Conservation (phyloP, 2,329 filamentous ascomycete species). For the Pseudocercospora pini-densiflorae region DNA sequence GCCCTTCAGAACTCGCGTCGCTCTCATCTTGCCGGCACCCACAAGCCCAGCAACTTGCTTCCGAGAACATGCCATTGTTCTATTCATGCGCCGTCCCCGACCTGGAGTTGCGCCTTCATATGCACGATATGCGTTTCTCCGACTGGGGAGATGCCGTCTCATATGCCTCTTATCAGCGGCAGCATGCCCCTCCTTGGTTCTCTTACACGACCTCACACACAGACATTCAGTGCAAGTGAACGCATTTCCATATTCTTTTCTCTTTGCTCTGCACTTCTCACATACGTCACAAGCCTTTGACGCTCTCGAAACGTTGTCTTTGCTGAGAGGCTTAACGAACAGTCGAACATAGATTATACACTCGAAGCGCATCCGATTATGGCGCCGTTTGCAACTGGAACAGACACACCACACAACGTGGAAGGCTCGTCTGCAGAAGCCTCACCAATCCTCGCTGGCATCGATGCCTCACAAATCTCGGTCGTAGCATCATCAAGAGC, state of each 20-base stretch:
- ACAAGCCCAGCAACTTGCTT: not conserved
- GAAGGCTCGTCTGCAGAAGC: conserved; percentile 21
- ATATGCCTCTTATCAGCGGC: conserved; percentile 23
- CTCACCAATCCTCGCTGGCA: conserved; percentile 21
- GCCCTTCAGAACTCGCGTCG: not conserved
- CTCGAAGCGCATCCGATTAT: conserved; percentile 22
- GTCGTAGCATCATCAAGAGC: conserved; percentile 85
- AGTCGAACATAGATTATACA: not conserved
- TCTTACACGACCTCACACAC: conserved; percentile 6
- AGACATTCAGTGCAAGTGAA: not conserved
- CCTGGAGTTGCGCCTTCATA: conserved; percentile 22
- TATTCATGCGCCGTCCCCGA: not conserved
- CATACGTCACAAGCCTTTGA: not conserved
- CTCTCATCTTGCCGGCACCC: not conserved
- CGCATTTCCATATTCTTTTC: not conserved
- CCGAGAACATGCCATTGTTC: conserved; percentile 3
- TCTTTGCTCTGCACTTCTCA: not conserved
- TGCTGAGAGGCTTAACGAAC: not conserved
- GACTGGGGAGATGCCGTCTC: conserved; percentile 18
- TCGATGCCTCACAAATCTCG: conserved; percentile 53
- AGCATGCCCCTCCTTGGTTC: conserved; percentile 7
- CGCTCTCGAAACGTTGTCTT: not conserved
- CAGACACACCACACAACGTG: conserved; percentile 31
- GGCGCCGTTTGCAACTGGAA: conserved; percentile 39
- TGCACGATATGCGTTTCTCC: conserved; percentile 16